These are phyloP conservation scores for Naegleria fowleri DNA, from an alignment of 208 protist species.

Conservation along the genomic window DNA sequence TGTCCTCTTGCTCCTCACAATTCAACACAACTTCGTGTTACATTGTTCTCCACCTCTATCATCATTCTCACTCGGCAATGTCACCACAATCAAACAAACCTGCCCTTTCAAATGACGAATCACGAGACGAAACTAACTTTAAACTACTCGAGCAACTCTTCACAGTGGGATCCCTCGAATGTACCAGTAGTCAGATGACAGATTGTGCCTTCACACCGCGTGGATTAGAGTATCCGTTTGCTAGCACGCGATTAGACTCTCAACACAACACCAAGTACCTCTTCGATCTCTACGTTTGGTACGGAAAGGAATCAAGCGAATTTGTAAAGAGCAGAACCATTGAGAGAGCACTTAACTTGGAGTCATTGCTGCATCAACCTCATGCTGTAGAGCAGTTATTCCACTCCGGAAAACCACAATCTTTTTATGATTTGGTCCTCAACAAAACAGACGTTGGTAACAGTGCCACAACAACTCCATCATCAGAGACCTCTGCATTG, in stretches of 20 bases:
- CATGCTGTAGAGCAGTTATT: neutral
- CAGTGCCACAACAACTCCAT: neutral
- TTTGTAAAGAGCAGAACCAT: neutral
- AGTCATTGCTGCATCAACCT: neutral
- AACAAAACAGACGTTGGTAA: neutral
- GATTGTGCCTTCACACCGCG: neutral
- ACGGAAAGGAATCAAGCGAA: neutral
- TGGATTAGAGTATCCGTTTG: neutral
- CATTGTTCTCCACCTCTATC: neutral
- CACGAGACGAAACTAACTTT: neutral
- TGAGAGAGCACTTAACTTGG: neutral
- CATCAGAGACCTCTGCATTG: neutral
- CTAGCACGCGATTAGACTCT: neutral
- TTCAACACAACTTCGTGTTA: neutral
- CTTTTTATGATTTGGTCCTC: neutral
- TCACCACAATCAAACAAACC: neutral
- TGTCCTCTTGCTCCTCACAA: neutral
- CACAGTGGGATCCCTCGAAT: neutral
- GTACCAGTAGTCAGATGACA: neutral
- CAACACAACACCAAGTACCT: neutral
- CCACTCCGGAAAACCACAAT: neutral
- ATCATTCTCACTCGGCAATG: neutral
- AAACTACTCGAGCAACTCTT: neutral
- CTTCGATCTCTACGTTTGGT: neutral
- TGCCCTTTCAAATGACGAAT: neutral